Evolutionary conservation across 257 asterid genomes (phyloP).

Genomic region (Penstemon eatonii): DNA sequence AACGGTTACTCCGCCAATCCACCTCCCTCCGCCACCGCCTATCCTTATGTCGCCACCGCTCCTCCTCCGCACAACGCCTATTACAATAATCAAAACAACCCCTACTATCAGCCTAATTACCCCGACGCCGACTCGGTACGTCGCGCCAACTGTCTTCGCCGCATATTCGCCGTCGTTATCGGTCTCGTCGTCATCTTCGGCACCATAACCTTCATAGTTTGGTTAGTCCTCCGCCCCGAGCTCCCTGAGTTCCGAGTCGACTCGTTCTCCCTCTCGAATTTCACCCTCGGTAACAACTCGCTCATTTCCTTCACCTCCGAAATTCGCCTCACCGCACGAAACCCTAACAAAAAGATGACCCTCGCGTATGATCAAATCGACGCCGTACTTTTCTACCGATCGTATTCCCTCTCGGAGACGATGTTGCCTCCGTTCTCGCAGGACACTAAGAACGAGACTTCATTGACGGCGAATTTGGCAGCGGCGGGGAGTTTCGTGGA

Average conservation of each 20-base stretch:
- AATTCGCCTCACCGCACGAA: slow-evolving; percentile 56
- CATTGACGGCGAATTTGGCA: slow-evolving; percentile 58
- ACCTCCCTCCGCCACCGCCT: slow-evolving; percentile 50
- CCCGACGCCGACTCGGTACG: slow-evolving; percentile 48
- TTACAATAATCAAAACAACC: slow-evolving; percentile 38
- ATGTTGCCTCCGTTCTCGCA: slow-evolving; percentile 64
- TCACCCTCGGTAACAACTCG: slow-evolving; percentile 43
- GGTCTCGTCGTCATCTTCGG: slow-evolving; percentile 55
- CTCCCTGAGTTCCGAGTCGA: slow-evolving; percentile 80
- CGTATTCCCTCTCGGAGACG: slow-evolving; percentile 45
- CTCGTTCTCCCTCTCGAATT: slow-evolving; percentile 53
- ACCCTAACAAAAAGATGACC: slow-evolving; percentile 75
- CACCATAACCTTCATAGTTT: slow-evolving; percentile 60
- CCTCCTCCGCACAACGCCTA: slow-evolving; percentile 41
- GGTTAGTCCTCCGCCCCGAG: slow-evolving; percentile 87
- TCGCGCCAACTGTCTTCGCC: slow-evolving; percentile 75
- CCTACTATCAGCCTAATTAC: slow-evolving; percentile 32
- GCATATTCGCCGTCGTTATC: slow-evolving; percentile 55
- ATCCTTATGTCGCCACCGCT: slow-evolving; percentile 51
- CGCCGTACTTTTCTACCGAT: slow-evolving; percentile 41
- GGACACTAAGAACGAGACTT: slow-evolving; percentile 57
- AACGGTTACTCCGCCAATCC: slow-evolving; percentile 53
- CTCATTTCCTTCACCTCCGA: slow-evolving; percentile 54
- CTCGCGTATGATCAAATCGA: slow-evolving; percentile 53
- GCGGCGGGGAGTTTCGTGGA: slow-evolving; percentile 53